phyloP scores from a whole-genome alignment of 495 filamentous ascomycete genomes.

The Neurospora sp. region DNA sequence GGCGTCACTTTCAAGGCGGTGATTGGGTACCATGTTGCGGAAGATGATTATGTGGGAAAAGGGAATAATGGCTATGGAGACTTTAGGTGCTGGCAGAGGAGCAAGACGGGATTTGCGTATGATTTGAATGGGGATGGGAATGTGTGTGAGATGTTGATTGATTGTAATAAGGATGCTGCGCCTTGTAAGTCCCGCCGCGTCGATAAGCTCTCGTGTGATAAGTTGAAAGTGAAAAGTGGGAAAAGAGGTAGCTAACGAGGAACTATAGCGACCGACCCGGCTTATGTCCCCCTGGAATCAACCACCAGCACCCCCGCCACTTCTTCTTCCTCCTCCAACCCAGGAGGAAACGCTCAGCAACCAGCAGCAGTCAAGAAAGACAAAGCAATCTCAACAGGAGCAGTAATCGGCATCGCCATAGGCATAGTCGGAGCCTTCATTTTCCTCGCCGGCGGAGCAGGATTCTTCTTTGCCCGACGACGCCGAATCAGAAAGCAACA shows the following conservation, averaged over 20 bases:
- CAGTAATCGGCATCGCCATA: constrained; percentile 2
- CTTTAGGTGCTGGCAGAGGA: constrained; percentile 29
- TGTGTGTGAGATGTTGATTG: constrained; percentile 22
- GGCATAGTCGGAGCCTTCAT: constrained; percentile 9
- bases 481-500: neutral
- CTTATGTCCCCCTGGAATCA: neutral
- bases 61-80: constrained; percentile 26
- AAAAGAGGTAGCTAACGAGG: no score
- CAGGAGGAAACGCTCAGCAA: neutral
- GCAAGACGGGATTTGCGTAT: constrained; percentile 1
- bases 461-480: constrained; percentile 2
- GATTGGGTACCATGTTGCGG: constrained; percentile 18
- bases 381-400: neutral
- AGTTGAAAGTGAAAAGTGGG: neutral
- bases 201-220: neutral
- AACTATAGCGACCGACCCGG: neutral
- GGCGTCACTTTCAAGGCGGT: constrained; percentile 15
- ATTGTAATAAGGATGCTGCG: constrained; percentile 22
- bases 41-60: constrained; percentile 24
- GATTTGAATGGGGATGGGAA: constrained; percentile 20
- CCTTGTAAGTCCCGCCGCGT: constrained; percentile 12
- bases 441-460: neutral
- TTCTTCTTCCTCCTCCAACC: neutral
- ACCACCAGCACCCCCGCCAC: constrained; percentile 1
- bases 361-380: neutral